These are phyloP conservation scores for Pycnococcus provasolii DNA, from an alignment of 139 green algal genomes.

Conservation along the genomic window DNA sequence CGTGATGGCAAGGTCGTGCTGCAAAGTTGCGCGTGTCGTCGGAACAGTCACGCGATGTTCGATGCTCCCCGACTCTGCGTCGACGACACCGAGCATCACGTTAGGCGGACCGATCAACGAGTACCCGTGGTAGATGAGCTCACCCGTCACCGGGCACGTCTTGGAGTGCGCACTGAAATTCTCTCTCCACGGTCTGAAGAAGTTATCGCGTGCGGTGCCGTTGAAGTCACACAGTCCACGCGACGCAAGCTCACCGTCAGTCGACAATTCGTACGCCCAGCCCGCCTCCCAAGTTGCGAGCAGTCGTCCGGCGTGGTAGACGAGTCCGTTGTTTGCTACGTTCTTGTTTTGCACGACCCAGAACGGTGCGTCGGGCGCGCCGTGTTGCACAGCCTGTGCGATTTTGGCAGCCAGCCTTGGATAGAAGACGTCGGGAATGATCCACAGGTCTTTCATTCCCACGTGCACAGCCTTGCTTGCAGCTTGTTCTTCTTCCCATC, in stretches of 20 bases:
- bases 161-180: constrained; percentile 76
- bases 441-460: constrained; percentile 12
- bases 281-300: constrained; percentile 57
- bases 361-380: constrained; percentile 12
- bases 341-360: constrained; percentile 26
- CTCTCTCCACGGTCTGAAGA: constrained; percentile 6
- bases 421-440: constrained; percentile 7
- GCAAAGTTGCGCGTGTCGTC: constrained; percentile 11
- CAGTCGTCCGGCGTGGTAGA: constrained; percentile 50
- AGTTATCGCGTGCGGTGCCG: background rate
- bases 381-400: background rate
- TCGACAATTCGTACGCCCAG: constrained; percentile 31
- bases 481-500: constrained; percentile 29
- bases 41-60: background rate
- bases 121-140: constrained; percentile 28
- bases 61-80: background rate
- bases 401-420: constrained; percentile 11
- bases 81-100: constrained; percentile 8
- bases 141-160: constrained; percentile 25
- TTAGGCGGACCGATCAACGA: constrained; percentile 1
- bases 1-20: constrained; percentile 29
- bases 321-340: constrained; percentile 57
- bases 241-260: background rate
- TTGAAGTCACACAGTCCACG: constrained; percentile 14
- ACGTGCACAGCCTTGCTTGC: constrained; percentile 3